Evolutionary conservation across 768 basidiomycete genomes (phyloP).

Genomic region (Trametes sanguinea): DNA sequence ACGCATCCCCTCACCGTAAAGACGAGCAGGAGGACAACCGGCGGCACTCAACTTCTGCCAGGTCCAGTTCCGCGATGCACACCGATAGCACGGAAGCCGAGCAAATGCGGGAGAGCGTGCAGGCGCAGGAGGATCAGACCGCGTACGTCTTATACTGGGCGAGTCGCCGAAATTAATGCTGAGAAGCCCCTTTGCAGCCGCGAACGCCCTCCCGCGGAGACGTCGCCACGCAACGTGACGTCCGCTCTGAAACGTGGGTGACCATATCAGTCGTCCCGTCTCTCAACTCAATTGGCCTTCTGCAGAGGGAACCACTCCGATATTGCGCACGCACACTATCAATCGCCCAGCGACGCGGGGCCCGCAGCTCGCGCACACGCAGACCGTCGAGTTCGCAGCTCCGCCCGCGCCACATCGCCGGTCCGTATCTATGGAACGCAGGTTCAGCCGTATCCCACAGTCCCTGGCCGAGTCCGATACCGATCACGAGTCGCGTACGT

Average conservation of each 20-base stretch:
- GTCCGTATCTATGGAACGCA: constrained; percentile 24
- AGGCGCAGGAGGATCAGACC: neutral
- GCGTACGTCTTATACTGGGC: constrained; percentile 13
- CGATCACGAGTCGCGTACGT: constrained; percentile 28
- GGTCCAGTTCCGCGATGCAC: constrained; percentile 9
- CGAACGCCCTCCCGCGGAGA: constrained; percentile 13
- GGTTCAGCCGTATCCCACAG: constrained; percentile 25
- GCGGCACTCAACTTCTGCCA: constrained; percentile 25
- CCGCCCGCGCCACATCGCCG: constrained; percentile 25
- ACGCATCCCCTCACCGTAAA: constrained; percentile 12
- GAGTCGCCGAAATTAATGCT: constrained; percentile 18
- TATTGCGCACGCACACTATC: constrained; percentile 18
- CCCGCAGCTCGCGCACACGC: constrained; percentile 39
- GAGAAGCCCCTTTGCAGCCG: constrained; percentile 16
- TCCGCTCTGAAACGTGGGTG: constrained; percentile 13
- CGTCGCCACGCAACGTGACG: constrained; percentile 9
- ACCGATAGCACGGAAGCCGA: constrained; percentile 12
- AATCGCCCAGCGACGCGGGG: constrained; percentile 14
- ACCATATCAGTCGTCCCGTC: neutral
- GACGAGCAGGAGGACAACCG: constrained; percentile 8
- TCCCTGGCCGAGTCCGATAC: constrained; percentile 6
- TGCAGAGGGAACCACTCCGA: constrained; percentile 6
- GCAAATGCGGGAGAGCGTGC: neutral
- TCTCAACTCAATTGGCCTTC: neutral
- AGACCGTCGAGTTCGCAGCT: constrained; percentile 57